A percentile compares a stretch with the other conserved stretches of the same genome.
Evolutionary conservation across 257 asterid genomes (phyloP).

Genomic region (Ilex aquifolium): DNA sequence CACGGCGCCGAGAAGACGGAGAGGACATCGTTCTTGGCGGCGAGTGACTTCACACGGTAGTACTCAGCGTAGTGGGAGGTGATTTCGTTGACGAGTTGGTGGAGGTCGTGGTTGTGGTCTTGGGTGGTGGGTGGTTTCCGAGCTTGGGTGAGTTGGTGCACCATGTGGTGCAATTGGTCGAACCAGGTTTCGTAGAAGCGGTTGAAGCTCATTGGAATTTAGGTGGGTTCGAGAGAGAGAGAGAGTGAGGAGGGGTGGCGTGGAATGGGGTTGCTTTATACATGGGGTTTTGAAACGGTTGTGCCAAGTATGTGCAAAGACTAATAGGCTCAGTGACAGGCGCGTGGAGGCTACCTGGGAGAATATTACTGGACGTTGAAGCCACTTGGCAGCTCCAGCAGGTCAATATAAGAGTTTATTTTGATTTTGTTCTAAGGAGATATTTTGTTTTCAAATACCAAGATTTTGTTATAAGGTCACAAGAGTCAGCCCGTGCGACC

Average conservation of each 20-base stretch:
- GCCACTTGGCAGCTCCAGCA: neutral
- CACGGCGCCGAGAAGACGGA: conserved; percentile 51
- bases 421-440: no score
- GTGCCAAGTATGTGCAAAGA: neutral
- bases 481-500: no score
- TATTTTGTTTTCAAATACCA: no score
- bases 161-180: conserved; percentile 37
- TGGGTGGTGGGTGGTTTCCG: conserved; percentile 32
- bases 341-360: neutral
- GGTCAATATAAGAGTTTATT: no score
- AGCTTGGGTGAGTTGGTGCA: conserved; percentile 35
- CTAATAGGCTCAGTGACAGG: neutral
- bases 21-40: conserved; percentile 40
- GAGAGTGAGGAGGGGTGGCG: neutral
- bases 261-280: conserved; percentile 2
- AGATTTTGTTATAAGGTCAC: no score
- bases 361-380: neutral
- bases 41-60: conserved; percentile 43
- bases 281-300: neutral
- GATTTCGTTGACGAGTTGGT: conserved; percentile 33
- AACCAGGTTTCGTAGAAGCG: conserved; percentile 50
- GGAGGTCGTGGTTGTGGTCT: conserved; percentile 26
- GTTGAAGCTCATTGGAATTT: conserved; percentile 32
- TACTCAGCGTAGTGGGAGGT: conserved; percentile 49
- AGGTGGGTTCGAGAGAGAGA: neutral